Conservation (phyloP, 225 moss, liverwort and hornwort genomes). For the Polytrichum formosum region DNA sequence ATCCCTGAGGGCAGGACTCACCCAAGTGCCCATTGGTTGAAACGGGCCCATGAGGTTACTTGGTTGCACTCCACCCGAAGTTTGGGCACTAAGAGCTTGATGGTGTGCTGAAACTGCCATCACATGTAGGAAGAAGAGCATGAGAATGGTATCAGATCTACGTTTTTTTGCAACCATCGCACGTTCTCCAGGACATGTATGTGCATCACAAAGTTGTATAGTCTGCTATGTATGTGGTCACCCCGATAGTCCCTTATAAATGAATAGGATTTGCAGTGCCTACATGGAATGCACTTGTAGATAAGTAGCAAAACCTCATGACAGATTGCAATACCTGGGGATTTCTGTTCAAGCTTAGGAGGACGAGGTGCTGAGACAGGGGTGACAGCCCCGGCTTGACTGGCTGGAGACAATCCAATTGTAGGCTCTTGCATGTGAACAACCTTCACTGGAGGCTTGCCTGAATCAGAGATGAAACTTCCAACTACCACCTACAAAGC, state of each 20-base stretch:
- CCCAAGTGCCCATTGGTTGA: constrained; percentile 10
- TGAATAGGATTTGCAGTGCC: too few species aligned
- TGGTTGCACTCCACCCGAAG: constrained; percentile 9
- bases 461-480: constrained; percentile 22
- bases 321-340: constrained; percentile 4
- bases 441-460: constrained; percentile 15
- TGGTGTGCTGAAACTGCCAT: constrained; percentile 8
- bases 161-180: too few species aligned
- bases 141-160: too few species aligned
- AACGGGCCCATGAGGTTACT: constrained; percentile 11
- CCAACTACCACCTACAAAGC: constrained; percentile 31
- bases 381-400: constrained; percentile 1
- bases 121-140: too few species aligned
- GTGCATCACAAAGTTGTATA: too few species aligned
- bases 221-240: too few species aligned
- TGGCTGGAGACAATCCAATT: constrained; percentile 14
- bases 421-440: constrained; percentile 15
- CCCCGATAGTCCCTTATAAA: too few species aligned
- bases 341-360: constrained; percentile 8
- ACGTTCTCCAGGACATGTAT: background rate
- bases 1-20: constrained; percentile 15
- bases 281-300: too few species aligned
- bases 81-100: constrained; percentile 8
- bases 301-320: background rate
- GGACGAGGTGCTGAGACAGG: constrained; percentile 6